A percentile compares a stretch with the other conserved stretches of the same genome.
Evolutionary conservation across 257 asterid genomes (phyloP).

Genomic region (Eucommia ulmoides): DNA sequence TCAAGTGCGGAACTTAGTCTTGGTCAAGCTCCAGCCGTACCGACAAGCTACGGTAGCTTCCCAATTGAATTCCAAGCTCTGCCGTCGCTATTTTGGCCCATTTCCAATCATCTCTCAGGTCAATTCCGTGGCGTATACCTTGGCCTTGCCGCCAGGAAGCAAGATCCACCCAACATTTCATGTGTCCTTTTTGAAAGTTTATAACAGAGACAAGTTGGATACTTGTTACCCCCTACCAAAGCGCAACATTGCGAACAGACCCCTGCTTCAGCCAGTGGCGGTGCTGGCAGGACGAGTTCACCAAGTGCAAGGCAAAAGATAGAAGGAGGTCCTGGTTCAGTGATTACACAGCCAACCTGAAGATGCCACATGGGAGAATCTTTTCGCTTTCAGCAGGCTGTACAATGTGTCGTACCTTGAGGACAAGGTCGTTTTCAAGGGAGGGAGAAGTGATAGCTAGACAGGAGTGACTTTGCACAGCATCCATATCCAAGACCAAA

Average conservation of each 20-base stretch:
- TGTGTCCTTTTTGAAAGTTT: background rate
- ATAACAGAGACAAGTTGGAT: background rate
- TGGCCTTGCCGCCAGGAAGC: background rate
- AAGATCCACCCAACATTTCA: background rate
- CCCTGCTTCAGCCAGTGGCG: background rate
- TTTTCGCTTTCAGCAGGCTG: background rate
- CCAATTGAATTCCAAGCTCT: background rate
- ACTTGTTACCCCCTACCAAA: background rate
- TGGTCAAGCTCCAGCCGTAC: background rate
- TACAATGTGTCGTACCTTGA: background rate
- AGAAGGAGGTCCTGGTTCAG: background rate
- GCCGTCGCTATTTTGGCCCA: background rate
- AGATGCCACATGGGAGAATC: background rate
- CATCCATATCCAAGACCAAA: too few relatives aligned
- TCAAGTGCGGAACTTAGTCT: background rate
- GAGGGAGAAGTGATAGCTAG: background rate
- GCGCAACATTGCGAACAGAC: background rate
- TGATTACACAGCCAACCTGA: background rate
- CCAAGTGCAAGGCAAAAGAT: background rate
- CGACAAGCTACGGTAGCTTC: background rate
- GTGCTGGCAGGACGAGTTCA: background rate
- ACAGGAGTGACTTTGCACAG: too few relatives aligned
- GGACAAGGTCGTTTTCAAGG: background rate
- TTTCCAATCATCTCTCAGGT: background rate
- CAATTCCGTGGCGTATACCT: background rate